A percentile compares a stretch with the other conserved stretches of the same genome.
phyloP scores from a whole-genome alignment of 768 basidiomycete genomes.

The Lactifluus subvellereus region DNA sequence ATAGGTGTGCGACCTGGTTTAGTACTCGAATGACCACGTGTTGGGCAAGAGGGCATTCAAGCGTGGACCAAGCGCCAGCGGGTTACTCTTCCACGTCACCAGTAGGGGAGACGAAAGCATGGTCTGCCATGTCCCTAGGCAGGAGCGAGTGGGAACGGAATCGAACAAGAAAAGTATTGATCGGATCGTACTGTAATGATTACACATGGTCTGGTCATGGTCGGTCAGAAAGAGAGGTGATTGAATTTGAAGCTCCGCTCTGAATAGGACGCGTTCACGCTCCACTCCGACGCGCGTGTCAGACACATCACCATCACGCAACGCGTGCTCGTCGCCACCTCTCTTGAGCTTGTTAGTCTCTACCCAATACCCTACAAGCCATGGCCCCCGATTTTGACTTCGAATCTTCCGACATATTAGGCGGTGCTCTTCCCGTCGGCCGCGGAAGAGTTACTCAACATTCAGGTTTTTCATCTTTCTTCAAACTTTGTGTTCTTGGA shows the following conservation, averaged over 20 bases:
- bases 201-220: too few species aligned
- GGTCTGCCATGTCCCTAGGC: constrained; percentile 70
- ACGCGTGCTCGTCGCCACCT: constrained; percentile 15
- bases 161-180: constrained; percentile 21
- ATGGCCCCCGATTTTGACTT: constrained; percentile 52
- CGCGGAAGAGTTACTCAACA: constrained; percentile 20
- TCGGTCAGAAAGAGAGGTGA: neutral
- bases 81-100: constrained; percentile 60
- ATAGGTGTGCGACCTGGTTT: constrained; percentile 49
- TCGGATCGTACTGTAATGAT: neutral
- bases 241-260: constrained; percentile 12
- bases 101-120: constrained; percentile 76
- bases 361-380: constrained; percentile 28
- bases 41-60: constrained; percentile 53
- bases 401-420: constrained; percentile 61
- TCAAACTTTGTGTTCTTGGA: constrained; percentile 21
- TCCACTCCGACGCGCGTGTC: neutral
- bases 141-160: constrained; percentile 50
- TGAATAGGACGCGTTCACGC: constrained; percentile 3
- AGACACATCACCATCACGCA: neutral
- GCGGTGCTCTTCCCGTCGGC: constrained; percentile 38
- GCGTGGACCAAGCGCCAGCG: constrained; percentile 59
- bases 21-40: constrained; percentile 73
- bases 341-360: neutral
- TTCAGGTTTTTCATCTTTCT: constrained; percentile 17